A percentile compares a stretch with the other conserved stretches of the same genome.
Conservation (phyloP, 202 grass and related monocot species). For the Setaria viridis region DNA sequence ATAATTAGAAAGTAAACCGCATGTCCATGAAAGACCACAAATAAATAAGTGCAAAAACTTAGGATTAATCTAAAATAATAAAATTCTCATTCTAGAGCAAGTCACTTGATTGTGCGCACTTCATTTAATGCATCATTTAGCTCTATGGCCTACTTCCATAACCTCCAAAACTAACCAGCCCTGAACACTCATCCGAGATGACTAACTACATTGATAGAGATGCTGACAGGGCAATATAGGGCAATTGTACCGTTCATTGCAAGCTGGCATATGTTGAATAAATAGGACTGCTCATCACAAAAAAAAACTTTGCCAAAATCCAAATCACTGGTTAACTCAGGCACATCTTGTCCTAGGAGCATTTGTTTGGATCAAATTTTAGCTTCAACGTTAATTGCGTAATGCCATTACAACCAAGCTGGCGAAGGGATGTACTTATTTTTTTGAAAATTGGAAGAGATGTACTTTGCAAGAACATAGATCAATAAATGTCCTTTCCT, state of each 20-base stretch:
- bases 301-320: not conserved
- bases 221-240: not conserved
- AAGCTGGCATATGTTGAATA: not conserved
- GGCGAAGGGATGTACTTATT: not conserved
- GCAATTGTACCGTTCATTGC: not conserved
- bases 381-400: not conserved
- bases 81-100: conserved; percentile 10
- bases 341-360: too few relatives aligned
- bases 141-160: conserved; percentile 8
- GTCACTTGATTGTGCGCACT: not conserved
- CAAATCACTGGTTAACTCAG: not conserved
- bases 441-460: not conserved
- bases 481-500: not conserved
- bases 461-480: not conserved
- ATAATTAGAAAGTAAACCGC: not conserved
- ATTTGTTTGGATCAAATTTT: not conserved
- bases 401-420: conserved; percentile 1
- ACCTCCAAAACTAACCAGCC: not conserved
- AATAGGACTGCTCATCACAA: not conserved
- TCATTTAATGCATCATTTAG: conserved; percentile 3
- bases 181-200: not conserved
- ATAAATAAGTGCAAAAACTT: conserved; percentile 1
- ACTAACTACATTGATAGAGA: not conserved
- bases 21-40: not conserved
- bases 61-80: not conserved